Conservation (phyloP, 495 filamentous ascomycete species). For the Thermochaetoides thermophila region DNA sequence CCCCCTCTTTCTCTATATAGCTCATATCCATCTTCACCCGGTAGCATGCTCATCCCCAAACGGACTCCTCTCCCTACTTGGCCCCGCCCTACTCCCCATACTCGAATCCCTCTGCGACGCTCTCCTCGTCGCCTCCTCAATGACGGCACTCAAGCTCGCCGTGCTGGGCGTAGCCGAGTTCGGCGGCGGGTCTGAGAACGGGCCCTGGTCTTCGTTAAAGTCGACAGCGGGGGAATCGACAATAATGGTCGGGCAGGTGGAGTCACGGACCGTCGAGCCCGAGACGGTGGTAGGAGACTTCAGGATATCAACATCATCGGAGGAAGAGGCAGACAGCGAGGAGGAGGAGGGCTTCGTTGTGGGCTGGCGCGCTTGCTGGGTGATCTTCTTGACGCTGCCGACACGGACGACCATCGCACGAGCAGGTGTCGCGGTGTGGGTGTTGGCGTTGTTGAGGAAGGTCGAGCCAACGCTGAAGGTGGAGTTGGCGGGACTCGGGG, state of each 20-base stretch:
- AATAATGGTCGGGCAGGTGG: slow-evolving; percentile 31
- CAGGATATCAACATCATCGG: slow-evolving; percentile 16
- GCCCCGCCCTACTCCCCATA: slow-evolving; percentile 11
- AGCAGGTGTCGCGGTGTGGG: slow-evolving; percentile 35
- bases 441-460: slow-evolving; percentile 45
- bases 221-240: slow-evolving; percentile 34
- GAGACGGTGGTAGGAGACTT: slow-evolving; percentile 12
- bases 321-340: slow-evolving; percentile 1
- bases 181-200: slow-evolving; percentile 41
- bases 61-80: slow-evolving; percentile 33
- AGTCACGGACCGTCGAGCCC: slow-evolving; percentile 15
- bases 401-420: slow-evolving; percentile 39
- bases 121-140: slow-evolving; percentile 34
- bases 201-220: slow-evolving; percentile 39
- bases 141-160: slow-evolving; percentile 36
- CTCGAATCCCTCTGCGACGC: slow-evolving; percentile 21
- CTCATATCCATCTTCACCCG: slow-evolving; percentile 1
- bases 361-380: too few species aligned
- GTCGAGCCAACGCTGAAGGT: slow-evolving; percentile 50
- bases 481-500: slow-evolving; percentile 27
- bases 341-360: slow-evolving; percentile 14
- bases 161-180: slow-evolving; percentile 21
- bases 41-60: slow-evolving; percentile 43
- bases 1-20: background rate
- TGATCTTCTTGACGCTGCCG: slow-evolving; percentile 36